Evolutionary conservation across 352 stramenopile genomes (phyloP).

Genomic region (Pythium aristosporum): DNA sequence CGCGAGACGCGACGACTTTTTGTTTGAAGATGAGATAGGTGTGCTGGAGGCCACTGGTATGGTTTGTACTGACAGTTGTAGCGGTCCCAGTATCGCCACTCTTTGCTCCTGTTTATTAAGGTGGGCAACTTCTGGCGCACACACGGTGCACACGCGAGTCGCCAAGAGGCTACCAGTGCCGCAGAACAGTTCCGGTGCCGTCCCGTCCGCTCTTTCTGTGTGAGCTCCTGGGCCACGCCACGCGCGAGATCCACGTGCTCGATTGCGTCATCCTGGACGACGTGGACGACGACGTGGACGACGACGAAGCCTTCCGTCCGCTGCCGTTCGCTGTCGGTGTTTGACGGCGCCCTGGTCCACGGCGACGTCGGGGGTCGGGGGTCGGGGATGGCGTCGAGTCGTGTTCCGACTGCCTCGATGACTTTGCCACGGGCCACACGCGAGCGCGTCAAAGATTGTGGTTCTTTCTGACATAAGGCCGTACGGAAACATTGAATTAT

Average conservation of each 20-base stretch:
- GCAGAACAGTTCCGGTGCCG: constrained; percentile 49
- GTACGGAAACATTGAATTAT: too few species aligned
- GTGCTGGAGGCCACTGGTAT: neutral
- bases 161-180: constrained; percentile 45
- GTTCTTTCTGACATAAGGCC: too few species aligned
- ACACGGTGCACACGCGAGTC: too few species aligned
- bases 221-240: constrained; percentile 23
- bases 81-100: constrained; percentile 63
- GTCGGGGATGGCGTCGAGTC: constrained; percentile 30
- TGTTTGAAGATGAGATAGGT: too few species aligned
- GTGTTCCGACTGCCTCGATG: constrained; percentile 79
- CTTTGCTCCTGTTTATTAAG: constrained; percentile 62
- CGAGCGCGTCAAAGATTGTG: constrained; percentile 24
- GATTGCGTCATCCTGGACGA: constrained; percentile 28
- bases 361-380: neutral
- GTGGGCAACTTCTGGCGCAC: constrained; percentile 59
- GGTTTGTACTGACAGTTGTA: neutral
- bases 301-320: neutral
- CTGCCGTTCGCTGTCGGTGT: neutral
- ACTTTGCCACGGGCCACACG: constrained; percentile 42
- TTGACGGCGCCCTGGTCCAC: neutral
- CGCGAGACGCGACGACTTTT: too few species aligned
- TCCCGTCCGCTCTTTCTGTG: constrained; percentile 9
- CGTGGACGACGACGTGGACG: constrained; percentile 9
- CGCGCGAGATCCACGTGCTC: constrained; percentile 21